Base-by-base conservation (phyloP, 768 basidiomycete species). In the Stropharia rugosoannulata region DNA sequence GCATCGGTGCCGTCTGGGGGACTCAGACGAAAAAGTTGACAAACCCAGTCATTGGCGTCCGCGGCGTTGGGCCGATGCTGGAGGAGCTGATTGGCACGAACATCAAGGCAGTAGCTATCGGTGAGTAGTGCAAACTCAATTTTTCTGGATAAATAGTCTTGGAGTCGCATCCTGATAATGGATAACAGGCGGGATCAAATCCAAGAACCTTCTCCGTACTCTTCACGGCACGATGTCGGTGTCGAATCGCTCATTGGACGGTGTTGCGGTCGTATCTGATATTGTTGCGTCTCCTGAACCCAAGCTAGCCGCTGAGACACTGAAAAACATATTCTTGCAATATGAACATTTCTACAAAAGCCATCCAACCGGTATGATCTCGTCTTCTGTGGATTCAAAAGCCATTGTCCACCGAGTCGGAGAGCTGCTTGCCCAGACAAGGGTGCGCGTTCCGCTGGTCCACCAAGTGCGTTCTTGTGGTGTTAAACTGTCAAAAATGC, bases 211-310 rank as follows among this genome's bases (percentile, higher is more conserved):
- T 22, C 75, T 90, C 51, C 83, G 89, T 47, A 86, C 88, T 3
- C 67, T 97, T 6, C 84, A 93, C 60, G 90, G 89, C 7, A 78
- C 82, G 1, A 80, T 85, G 8, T 85, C 89, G 0, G 67, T 73
- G 0, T 78, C 80, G 1, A 79, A 81, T 0, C 84, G 79, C 54
- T 51, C 75, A 1, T 73, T 96, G 13, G 87, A 92, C 55, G 95
- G 95, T 0, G 78, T 97, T 25, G 95, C 95, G 10, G 82, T 97
- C 49, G 87, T 97, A 39, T 94, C 92, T 18, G 92, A 93, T 43
- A 93, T 98, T 55, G 79, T 91, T 6, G 80, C 84, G 3, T 88
- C 91, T 0, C 35, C 56, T 1, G 72, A 81, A 4, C 93, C 93
- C 0, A 60, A 66, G 13, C 58, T 66, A 15, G 79, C 84, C 1